Evolutionary conservation across 805 yeast genomes (phyloP).

Genomic region (Metschnikowia reukaufii): DNA sequence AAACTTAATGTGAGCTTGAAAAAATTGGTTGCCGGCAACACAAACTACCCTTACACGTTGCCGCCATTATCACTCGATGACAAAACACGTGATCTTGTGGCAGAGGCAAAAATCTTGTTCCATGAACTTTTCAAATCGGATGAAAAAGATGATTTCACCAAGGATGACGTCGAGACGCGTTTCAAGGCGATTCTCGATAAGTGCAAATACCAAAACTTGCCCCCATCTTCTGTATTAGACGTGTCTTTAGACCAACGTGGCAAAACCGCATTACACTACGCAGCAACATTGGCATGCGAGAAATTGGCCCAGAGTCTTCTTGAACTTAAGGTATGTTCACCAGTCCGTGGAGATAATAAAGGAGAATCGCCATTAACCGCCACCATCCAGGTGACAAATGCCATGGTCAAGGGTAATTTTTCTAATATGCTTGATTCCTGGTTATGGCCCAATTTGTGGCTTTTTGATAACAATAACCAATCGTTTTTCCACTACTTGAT

Average conservation of each 20-base stretch:
- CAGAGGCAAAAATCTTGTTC: constrained; percentile 34
- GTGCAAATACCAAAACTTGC: constrained; percentile 10
- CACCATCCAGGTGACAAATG: constrained; percentile 80
- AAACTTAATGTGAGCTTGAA: constrained; percentile 2
- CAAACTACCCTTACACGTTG: constrained; percentile 49
- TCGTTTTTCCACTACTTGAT: constrained; percentile 87
- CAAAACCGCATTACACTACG: constrained; percentile 45
- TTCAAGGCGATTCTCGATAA: constrained; percentile 26
- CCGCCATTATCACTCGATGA: constrained; percentile 41
- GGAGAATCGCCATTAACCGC: constrained; percentile 49
- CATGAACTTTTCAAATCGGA: constrained; percentile 39
- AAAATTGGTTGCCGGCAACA: constrained; percentile 26
- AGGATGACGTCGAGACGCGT: constrained; percentile 25
- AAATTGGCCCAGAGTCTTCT: constrained; percentile 37
- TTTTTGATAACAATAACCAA: constrained; percentile 61
- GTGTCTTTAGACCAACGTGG: constrained; percentile 41
- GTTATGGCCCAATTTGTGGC: constrained; percentile 59
- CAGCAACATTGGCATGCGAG: constrained; percentile 40
- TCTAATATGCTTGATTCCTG: constrained; percentile 60
- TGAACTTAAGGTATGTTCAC: constrained; percentile 35
- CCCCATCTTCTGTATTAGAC: constrained; percentile 25
- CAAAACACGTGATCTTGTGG: constrained; percentile 29
- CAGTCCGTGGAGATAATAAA: constrained; percentile 37
- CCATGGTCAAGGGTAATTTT: constrained; percentile 78
- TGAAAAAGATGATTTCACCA: constrained; percentile 21